A percentile compares a stretch with the other conserved stretches of the same genome.
These are phyloP conservation scores for Fonsecaea multimorphosa DNA, from an alignment of 2,329 filamentous ascomycete species.

Conservation along the genomic window DNA sequence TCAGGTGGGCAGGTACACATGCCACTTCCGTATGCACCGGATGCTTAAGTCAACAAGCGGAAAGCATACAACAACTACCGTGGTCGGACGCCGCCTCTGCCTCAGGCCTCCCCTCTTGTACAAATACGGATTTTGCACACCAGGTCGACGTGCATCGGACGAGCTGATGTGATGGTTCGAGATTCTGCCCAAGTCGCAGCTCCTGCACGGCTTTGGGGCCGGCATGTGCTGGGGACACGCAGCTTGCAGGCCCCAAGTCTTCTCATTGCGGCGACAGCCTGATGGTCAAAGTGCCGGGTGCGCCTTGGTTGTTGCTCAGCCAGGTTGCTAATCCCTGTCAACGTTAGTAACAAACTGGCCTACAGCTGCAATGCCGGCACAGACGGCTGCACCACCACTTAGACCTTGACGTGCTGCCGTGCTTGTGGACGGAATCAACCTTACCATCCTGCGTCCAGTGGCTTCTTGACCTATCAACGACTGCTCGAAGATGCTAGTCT, in stretches of 20 bases:
- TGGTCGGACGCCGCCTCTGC: too few relatives aligned
- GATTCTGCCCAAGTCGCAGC: too few relatives aligned
- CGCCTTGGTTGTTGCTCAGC: not conserved
- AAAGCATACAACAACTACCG: too few relatives aligned
- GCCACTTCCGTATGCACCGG: not conserved
- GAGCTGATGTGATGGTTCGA: too few relatives aligned
- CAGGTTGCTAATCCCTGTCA: not conserved
- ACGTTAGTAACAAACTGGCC: not conserved
- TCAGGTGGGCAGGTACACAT: not conserved
- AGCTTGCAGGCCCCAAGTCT: not conserved
- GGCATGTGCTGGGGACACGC: too few relatives aligned
- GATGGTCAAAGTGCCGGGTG: not conserved
- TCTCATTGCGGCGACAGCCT: not conserved
- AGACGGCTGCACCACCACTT: not conserved
- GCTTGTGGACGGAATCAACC: not conserved
- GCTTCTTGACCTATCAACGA: not conserved
- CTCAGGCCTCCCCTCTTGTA: too few relatives aligned
- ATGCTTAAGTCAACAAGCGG: too few relatives aligned
- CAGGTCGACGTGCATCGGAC: too few relatives aligned
- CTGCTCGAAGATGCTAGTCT: not conserved
- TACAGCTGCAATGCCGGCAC: not conserved
- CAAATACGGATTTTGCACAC: too few relatives aligned
- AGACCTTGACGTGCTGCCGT: not conserved
- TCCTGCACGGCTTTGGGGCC: too few relatives aligned
- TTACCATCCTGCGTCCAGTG: not conserved